Conservation (phyloP, 768 basidiomycete genomes). For the Podaxis pistillaris region DNA sequence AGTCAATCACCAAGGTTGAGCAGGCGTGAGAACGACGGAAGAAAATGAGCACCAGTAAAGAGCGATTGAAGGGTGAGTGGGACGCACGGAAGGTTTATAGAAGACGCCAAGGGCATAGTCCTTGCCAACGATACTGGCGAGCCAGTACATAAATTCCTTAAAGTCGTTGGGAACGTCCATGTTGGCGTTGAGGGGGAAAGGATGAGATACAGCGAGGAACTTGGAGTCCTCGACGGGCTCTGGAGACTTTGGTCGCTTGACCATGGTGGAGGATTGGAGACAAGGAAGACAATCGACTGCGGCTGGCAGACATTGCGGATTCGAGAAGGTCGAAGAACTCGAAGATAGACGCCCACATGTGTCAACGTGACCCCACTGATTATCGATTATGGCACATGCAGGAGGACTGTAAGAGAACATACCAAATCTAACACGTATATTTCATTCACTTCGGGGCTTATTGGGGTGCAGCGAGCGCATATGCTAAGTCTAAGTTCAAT, state of each 20-base stretch:
- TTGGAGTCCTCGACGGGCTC: constrained; percentile 43
- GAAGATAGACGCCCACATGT: background rate
- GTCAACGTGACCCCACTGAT: background rate
- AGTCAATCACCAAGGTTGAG: background rate
- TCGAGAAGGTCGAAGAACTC: background rate
- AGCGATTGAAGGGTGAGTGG: background rate
- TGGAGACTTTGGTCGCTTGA: constrained; percentile 39
- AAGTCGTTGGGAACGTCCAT: constrained; percentile 41
- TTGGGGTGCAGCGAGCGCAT: no score
- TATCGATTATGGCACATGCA: background rate
- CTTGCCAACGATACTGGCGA: constrained; percentile 40
- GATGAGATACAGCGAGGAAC: constrained; percentile 45
- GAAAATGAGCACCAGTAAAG: background rate
- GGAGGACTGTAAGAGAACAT: no score
- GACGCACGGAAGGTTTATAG: constrained; percentile 45
- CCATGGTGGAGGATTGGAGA: constrained; percentile 26
- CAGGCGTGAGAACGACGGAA: background rate
- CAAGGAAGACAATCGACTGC: background rate
- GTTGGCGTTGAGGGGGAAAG: constrained; percentile 49
- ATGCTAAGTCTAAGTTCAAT: no score
- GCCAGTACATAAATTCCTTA: constrained; percentile 43
- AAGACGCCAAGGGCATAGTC: constrained; percentile 41
- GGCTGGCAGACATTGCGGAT: background rate
- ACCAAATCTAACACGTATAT: no score
- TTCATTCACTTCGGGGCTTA: no score